Evolutionary conservation across 1,284 basidiomycete genomes (phyloP).

Genomic region (Gymnopus androsaceus): DNA sequence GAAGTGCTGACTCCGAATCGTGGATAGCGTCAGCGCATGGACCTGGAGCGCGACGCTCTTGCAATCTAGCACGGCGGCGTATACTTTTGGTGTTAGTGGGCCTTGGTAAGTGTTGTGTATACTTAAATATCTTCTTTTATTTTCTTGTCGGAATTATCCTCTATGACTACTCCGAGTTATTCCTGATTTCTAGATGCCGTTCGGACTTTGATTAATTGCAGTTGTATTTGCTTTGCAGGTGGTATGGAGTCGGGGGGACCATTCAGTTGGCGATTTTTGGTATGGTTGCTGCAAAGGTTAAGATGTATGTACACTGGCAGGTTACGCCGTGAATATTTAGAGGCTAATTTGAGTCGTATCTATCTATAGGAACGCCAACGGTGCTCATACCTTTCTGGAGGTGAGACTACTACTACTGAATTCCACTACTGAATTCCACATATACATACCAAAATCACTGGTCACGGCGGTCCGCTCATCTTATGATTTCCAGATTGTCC

Average conservation of each 20-base stretch:
- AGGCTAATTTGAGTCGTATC: too few relatives aligned
- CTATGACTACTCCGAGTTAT: background rate
- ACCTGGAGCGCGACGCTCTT: slow-evolving; percentile 63
- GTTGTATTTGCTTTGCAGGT: slow-evolving; percentile 33
- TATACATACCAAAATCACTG: too few relatives aligned
- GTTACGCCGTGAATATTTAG: too few relatives aligned
- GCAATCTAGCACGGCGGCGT: slow-evolving; percentile 57
- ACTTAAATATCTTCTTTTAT: too few relatives aligned
- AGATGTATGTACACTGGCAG: too few relatives aligned
- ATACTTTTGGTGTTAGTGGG: slow-evolving; percentile 53
- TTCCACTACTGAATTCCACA: too few relatives aligned
- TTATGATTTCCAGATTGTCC: slow-evolving; percentile 55
- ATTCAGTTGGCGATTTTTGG: slow-evolving; percentile 63
- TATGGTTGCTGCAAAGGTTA: slow-evolving; percentile 58
- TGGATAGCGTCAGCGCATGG: slow-evolving; percentile 61
- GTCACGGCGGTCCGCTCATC: too few relatives aligned
- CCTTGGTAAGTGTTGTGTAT: slow-evolving; percentile 48
- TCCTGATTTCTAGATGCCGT: background rate
- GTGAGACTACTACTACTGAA: slow-evolving; percentile 14
- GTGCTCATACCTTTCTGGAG: slow-evolving; percentile 56
- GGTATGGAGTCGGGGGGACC: slow-evolving; percentile 53
- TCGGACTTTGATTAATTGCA: too few relatives aligned
- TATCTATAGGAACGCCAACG: slow-evolving; percentile 63
- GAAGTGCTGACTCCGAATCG: too few relatives aligned
- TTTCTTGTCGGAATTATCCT: too few relatives aligned